Percentiles rank a stretch among this genome's conserved stretches.
These are phyloP conservation scores for Fusarium sp. DNA, from an alignment of 2,329 filamentous ascomycete genomes.

Conservation along the genomic window DNA sequence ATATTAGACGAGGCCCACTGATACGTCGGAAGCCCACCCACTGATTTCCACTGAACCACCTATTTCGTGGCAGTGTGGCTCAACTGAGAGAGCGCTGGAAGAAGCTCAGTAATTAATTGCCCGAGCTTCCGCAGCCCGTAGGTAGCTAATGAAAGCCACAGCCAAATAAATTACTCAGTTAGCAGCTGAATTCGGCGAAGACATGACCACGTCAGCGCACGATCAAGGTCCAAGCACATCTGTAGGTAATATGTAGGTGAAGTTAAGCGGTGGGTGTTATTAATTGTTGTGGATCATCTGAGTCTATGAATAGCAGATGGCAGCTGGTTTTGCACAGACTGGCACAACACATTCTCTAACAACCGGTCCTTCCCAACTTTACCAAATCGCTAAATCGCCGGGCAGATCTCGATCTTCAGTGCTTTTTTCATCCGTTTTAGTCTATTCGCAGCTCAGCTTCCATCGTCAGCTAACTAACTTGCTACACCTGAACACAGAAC, in stretches of 20 bases:
- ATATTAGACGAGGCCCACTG: slow-evolving; percentile 11
- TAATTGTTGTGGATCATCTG: slow-evolving; percentile 26
- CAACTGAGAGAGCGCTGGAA: slow-evolving; percentile 38
- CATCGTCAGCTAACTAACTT: slow-evolving; percentile 5
- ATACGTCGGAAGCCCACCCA: slow-evolving; percentile 23
- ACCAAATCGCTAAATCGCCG: slow-evolving; percentile 6
- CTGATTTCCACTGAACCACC: slow-evolving; percentile 14
- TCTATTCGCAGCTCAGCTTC: neutral
- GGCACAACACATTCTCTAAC: slow-evolving; percentile 10
- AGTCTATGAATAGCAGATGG: slow-evolving; percentile 32
- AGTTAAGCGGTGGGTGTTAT: slow-evolving; percentile 6
- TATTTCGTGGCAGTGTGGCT: slow-evolving; percentile 6
- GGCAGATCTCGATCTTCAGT: slow-evolving; percentile 20
- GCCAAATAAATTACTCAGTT: slow-evolving; percentile 9
- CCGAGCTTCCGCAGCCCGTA: neutral
- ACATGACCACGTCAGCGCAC: slow-evolving; percentile 42
- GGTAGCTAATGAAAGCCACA: slow-evolving; percentile 15
- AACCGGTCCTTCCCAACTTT: slow-evolving; percentile 14
- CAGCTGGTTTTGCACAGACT: slow-evolving; percentile 15
- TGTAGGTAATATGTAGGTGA: neutral
- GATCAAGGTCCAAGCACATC: slow-evolving; percentile 19
- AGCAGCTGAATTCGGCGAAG: slow-evolving; percentile 26
- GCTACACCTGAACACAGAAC: slow-evolving; percentile 20
- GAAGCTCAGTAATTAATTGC: slow-evolving; percentile 14
- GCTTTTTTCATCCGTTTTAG: slow-evolving; percentile 15